Base-by-base conservation (phyloP, 1,284 basidiomycete genomes). In the Quambalaria eucalypti region DNA sequence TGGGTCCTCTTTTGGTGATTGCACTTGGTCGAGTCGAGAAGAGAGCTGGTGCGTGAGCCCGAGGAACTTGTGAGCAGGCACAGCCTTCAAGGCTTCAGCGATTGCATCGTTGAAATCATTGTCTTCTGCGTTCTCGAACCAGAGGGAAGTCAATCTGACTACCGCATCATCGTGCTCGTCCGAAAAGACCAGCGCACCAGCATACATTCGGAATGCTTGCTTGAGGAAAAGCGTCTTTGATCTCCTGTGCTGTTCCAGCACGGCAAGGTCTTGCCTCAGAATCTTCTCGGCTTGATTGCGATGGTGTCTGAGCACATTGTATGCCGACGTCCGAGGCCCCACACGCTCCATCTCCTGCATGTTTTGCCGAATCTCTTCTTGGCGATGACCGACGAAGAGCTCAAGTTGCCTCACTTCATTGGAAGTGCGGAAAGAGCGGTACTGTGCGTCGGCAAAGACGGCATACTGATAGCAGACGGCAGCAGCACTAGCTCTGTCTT, bases 41-140 rank as follows among this genome's bases (percentile, higher is more conserved):
- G 90, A 86, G 6, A 98, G 82, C 77, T 98, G 93, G 73, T 92
- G 89, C 64, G 88, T 84, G 30, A 97, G 81, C 71, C 89, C 87
- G 26, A 95, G 81, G 69, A 96, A 87, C 75, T 97, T 97, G 66
- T 84, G 81, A 0, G 90, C 88, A 0, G 90, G 87, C n/a, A 95
- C 82, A 1, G 79, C 78, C 26, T 78, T 70, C 9, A 93, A 77
- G 0, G 81, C 80, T 2, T 63, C 55, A 10, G 76, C 78, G 28
- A 90, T 78, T 6, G 77, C 78, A 1, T 78, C 73, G 52, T 85
- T 83, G 12, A 87, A 71, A 30, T 78, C 77, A 14, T 78, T 76
- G 59, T 85, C 80, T 16, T 82, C 82, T 61, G 89, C 86, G 66
- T 90, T 87, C 9, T 86, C 83, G 59, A 97, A 85, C 93, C 93